Conservation (phyloP, 1,284 basidiomycete species). For the Moesziomyces antarcticus region DNA sequence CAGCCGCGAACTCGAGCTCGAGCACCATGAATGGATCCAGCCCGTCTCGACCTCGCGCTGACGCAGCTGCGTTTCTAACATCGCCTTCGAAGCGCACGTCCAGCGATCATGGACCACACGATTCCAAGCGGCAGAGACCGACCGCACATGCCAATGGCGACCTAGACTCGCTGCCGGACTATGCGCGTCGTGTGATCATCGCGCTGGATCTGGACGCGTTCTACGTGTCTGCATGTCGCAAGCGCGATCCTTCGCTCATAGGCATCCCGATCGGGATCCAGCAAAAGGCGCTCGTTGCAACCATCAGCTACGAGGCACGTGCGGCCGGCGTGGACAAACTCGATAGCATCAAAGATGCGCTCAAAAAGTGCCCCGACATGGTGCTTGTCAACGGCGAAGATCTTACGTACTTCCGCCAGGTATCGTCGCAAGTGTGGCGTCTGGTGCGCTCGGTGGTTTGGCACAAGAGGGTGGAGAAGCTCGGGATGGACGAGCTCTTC, state of each 20-base stretch:
- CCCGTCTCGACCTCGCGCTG: neutral
- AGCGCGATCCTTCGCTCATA: conserved; percentile 64
- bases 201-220: conserved; percentile 55
- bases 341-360: conserved; percentile 63
- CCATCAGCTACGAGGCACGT: conserved; percentile 68
- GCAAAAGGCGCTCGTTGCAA: conserved; percentile 69
- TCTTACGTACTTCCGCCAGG: conserved; percentile 65
- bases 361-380: conserved; percentile 64
- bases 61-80: neutral
- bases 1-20: neutral
- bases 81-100: neutral
- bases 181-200: conserved; percentile 39
- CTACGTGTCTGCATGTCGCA: conserved; percentile 68
- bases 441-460: conserved; percentile 62
- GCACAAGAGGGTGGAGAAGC: conserved; percentile 64
- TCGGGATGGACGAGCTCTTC: conserved; percentile 69
- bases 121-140: conserved; percentile 14
- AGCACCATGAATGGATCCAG: neutral
- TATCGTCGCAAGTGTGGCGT: conserved; percentile 59
- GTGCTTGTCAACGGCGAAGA: conserved; percentile 69
- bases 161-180: neutral
- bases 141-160: neutral
- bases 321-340: conserved; percentile 66
- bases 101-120: neutral
- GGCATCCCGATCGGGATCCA: conserved; percentile 68